Percentiles rank a stretch among this genome's conserved stretches.
These are phyloP conservation scores for Quillaja saponaria DNA, from an alignment of 306 rosid genomes.

Conservation along the genomic window DNA sequence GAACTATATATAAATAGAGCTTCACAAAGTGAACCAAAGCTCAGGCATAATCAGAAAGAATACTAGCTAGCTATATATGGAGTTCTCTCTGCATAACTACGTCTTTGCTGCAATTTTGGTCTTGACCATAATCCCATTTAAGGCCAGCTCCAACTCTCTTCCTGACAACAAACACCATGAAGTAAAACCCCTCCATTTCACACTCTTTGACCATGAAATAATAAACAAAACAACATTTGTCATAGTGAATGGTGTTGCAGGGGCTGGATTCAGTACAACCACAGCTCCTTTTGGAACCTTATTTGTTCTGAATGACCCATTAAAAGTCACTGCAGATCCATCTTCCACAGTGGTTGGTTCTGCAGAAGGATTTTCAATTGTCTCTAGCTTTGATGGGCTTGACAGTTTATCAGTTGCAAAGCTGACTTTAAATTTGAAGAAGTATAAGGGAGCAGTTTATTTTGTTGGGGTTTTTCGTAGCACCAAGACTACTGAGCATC, in stretches of 20 bases:
- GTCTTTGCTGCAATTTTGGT: conserved; percentile 15
- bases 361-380: conserved; percentile 63
- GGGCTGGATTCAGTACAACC: conserved; percentile 39
- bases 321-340: conserved; percentile 43
- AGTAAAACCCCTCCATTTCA: conserved; percentile 61
- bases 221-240: conserved; percentile 66
- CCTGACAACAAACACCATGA: conserved; percentile 29
- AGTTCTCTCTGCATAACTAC: conserved; percentile 5
- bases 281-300: conserved; percentile 69
- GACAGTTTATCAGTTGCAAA: conserved; percentile 59
- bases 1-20: no score
- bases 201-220: conserved; percentile 72
- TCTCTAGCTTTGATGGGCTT: conserved; percentile 70
- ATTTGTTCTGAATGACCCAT: conserved; percentile 62
- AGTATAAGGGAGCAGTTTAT: conserved; percentile 56
- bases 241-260: conserved; percentile 55
- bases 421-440: conserved; percentile 51
- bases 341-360: conserved; percentile 59
- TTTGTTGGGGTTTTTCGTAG: conserved; percentile 62
- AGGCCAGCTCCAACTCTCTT: conserved; percentile 23
- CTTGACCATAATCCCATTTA: conserved; percentile 12
- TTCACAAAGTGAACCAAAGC: background rate
- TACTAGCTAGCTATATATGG: conserved; percentile 9
- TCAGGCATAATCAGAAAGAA: background rate
- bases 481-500: conserved; percentile 50